Evolutionary conservation across 179 eudicot genomes (phyloP).

Genomic region (Nepenthes alata): DNA sequence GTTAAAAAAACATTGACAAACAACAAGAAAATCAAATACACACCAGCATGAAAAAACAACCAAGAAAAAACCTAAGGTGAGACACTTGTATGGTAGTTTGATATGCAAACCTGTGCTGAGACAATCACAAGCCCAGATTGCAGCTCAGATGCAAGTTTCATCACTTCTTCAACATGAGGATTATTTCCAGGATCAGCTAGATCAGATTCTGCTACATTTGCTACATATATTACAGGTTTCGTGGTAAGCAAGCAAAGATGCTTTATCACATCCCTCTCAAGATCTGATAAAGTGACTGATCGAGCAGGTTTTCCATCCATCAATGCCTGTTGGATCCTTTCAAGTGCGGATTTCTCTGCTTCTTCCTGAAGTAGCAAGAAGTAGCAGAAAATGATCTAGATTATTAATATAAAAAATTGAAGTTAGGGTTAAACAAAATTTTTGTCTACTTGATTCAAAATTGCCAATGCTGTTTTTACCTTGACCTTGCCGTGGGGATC

Average conservation of each 20-base stretch:
- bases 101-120: conserved; percentile 74
- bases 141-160: conserved; percentile 59
- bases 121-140: conserved; percentile 78
- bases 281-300: conserved; percentile 68
- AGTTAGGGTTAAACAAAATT: background rate
- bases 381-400: conserved; percentile 1
- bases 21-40: no score
- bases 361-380: conserved; percentile 59
- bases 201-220: conserved; percentile 95
- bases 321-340: conserved; percentile 60
- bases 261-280: conserved; percentile 67
- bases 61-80: no score
- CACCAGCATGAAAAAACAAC: no score
- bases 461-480: conserved; percentile 25
- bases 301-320: conserved; percentile 97
- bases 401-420: no score
- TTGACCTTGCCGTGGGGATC: conserved; percentile 75
- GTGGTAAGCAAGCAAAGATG: conserved; percentile 91
- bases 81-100: no score
- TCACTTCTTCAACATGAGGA: conserved; percentile 69
- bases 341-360: conserved; percentile 83
- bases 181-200: conserved; percentile 68
- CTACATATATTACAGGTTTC: conserved; percentile 89
- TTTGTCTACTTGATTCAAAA: background rate
- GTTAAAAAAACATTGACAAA: no score